phyloP scores from a whole-genome alignment of 148 eudicot species.

The Vaccinium darrowii region DNA sequence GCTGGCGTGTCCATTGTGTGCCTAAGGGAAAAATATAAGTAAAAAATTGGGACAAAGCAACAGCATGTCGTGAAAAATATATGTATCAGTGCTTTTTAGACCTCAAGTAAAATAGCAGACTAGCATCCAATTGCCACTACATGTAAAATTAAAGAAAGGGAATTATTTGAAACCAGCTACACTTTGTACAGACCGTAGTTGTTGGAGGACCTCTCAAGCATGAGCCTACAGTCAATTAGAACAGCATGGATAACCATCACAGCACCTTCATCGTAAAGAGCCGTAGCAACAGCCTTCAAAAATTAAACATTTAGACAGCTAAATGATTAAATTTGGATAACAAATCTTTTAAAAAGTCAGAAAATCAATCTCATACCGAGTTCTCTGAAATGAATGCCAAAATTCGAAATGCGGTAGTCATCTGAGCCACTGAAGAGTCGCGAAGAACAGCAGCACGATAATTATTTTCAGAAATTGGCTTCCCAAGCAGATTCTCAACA shows the following conservation, averaged over 20 bases:
- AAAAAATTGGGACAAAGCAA: no score
- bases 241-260: slow-evolving; percentile 82
- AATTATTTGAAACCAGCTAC: neutral
- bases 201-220: slow-evolving; percentile 95
- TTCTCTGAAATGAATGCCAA: slow-evolving; percentile 86
- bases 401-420: slow-evolving; percentile 88
- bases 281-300: slow-evolving; percentile 76
- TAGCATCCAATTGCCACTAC: neutral
- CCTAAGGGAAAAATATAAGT: no score
- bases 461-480: slow-evolving; percentile 75
- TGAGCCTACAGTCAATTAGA: slow-evolving; percentile 72
- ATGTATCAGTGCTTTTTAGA: neutral
- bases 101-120: neutral
- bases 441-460: slow-evolving; percentile 84
- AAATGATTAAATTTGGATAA: slow-evolving; percentile 5
- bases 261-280: slow-evolving; percentile 92
- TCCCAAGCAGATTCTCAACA: slow-evolving; percentile 86
- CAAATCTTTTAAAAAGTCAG: slow-evolving; percentile 5
- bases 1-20: no score
- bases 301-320: slow-evolving; percentile 19
- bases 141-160: neutral
- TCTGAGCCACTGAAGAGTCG: slow-evolving; percentile 86
- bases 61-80: neutral
- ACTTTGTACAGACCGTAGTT: slow-evolving; percentile 67
- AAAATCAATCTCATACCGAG: slow-evolving; percentile 48